Evolutionary conservation across 352 stramenopile species (phyloP).

Genomic region (Globisporangium polare): DNA sequence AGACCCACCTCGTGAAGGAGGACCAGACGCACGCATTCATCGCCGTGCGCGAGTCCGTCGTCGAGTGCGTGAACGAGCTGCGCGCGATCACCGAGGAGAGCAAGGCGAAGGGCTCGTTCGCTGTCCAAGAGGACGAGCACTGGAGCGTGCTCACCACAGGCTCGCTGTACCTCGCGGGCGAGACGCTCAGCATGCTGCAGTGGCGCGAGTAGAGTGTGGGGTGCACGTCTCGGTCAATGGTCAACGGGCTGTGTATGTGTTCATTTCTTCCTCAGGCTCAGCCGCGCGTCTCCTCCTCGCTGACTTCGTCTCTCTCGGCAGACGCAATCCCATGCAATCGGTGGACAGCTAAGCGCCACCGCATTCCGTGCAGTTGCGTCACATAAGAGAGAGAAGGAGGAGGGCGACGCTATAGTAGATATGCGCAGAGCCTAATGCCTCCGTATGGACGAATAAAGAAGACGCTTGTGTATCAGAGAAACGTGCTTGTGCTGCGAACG

Average conservation of each 20-base stretch:
- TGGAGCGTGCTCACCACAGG: conserved; percentile 70
- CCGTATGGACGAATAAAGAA: not conserved
- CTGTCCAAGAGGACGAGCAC: conserved; percentile 25
- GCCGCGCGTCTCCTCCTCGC: not conserved
- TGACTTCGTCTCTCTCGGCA: not conserved
- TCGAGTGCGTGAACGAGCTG: conserved; percentile 59
- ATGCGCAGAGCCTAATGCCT: not conserved
- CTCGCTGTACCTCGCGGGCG: conserved; percentile 70
- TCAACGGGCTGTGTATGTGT: not conserved
- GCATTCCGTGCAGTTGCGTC: conserved; percentile 9
- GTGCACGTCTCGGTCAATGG: not conserved
- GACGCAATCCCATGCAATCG: conserved; percentile 13
- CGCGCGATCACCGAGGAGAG: conserved; percentile 24
- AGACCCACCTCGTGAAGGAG: conserved; percentile 31
- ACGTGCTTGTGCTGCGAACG: not conserved
- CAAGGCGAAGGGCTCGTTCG: conserved; percentile 6
- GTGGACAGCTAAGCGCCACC: not conserved
- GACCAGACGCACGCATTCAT: conserved; percentile 25
- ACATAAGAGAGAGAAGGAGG: not conserved
- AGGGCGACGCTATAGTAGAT: not conserved
- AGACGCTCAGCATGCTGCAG: conserved; percentile 52
- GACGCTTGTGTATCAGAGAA: not conserved
- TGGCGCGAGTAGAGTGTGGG: conserved; percentile 45
- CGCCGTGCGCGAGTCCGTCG: conserved; percentile 47
- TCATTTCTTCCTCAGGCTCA: not conserved